Evolutionary conservation across 2,329 filamentous ascomycete species (phyloP), one percentile per base, ranked within the genome.

Genomic region (Chaetomiaceae sp.): DNA sequence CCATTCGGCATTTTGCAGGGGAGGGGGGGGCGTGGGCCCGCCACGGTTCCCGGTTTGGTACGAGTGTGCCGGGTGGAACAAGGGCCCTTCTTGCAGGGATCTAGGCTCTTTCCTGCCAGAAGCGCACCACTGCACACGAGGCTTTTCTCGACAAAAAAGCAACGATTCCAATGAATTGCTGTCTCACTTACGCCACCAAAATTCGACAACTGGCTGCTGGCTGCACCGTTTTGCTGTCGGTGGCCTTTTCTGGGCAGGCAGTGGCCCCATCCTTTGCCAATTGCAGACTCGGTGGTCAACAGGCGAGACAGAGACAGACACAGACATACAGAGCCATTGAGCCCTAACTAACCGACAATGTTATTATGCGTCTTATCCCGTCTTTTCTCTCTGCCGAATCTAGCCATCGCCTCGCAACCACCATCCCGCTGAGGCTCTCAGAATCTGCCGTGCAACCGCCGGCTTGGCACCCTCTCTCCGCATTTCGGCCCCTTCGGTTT

Each of bases 151-250:
- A 56, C 25, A 43, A 57, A 43, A 43, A 58, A 61, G 56, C 53
- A 61, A 58, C 11, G 38, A 27, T 8, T 20, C 10, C n/a, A 4
- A 5, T 47, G 49, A 53, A 53, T 55, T 54, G 53, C 41, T 41
- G 16, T 49, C 49, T 46, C 45, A 42, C 60, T 62, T 61, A 60
- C 60, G 59, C 49, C 52, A 61, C 56, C 49, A 37, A 57, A 62
- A 61, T 34, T 53, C 47, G 21, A 40, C 47, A n/a, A 58, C 52
- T 57, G 54, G 49, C 40, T 51, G 33, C 34, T 36, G 25, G 25
- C 25, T 18, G 37, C 47, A 16, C 36, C 7, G 7, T 25, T 47
- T 9, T 16, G n/a, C 30, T 27, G 14, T 45, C 48, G 48, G 48
- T 46, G 34, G 10, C 48, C 30, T 18, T 53, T 51, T 30, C 18